These are phyloP conservation scores for Tolypocladium cylindrosporum DNA, from an alignment of 2,329 filamentous ascomycete genomes.

Conservation along the genomic window DNA sequence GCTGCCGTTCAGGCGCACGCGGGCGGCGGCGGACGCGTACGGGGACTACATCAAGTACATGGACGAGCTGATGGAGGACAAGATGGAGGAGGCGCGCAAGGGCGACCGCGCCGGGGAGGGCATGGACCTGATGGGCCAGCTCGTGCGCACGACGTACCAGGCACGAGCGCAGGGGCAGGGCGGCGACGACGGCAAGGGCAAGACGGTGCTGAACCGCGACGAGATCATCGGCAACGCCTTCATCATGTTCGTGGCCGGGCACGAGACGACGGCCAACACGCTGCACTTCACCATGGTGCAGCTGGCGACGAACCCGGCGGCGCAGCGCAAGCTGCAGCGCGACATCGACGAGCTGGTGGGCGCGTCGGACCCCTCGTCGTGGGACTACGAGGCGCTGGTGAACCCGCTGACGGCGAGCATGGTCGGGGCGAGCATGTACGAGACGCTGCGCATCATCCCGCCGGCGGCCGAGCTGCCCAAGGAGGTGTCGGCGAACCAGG, in stretches of 20 bases:
- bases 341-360: slow-evolving; percentile 60
- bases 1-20: slow-evolving; percentile 41
- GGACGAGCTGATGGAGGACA: slow-evolving; percentile 56
- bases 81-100: slow-evolving; percentile 32
- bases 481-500: slow-evolving; percentile 33
- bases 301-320: slow-evolving; percentile 54
- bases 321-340: slow-evolving; percentile 56
- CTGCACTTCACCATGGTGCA: slow-evolving; percentile 62
- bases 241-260: slow-evolving; percentile 60
- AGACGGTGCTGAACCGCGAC: slow-evolving; percentile 38
- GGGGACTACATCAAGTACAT: slow-evolving; percentile 60
- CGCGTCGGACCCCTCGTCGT: slow-evolving; percentile 45
- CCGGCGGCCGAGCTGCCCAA: slow-evolving; percentile 67
- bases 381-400: slow-evolving; percentile 62
- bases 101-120: slow-evolving; percentile 30
- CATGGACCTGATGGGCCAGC: slow-evolving; percentile 43
- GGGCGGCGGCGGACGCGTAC: slow-evolving; percentile 42
- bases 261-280: slow-evolving; percentile 71
- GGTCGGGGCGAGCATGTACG: slow-evolving; percentile 67
- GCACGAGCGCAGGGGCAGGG: background rate
- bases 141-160: slow-evolving; percentile 12
- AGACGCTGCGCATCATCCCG: slow-evolving; percentile 64
- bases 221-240: slow-evolving; percentile 68
- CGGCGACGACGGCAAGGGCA: slow-evolving; percentile 5
- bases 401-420: slow-evolving; percentile 58